These are phyloP conservation scores for Podaxis sp. DNA, from an alignment of 768 basidiomycete species.

Conservation along the genomic window DNA sequence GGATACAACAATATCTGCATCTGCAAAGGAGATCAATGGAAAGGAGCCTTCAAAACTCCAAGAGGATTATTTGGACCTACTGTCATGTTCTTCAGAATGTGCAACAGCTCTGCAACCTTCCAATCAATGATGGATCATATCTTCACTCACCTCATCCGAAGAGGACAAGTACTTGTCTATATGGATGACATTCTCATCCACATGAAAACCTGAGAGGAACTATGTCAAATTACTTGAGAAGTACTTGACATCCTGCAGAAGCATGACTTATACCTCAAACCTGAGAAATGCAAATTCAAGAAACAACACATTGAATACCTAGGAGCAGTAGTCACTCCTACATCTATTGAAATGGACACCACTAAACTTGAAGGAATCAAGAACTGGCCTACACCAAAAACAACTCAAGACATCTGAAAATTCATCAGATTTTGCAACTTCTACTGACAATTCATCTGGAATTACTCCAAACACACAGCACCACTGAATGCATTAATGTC, in stretches of 20 bases:
- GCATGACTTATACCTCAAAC: slow-evolving; percentile 33
- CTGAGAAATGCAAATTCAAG: slow-evolving; percentile 39
- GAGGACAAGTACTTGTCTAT: no score
- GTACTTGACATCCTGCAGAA: slow-evolving; percentile 19
- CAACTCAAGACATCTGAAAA: slow-evolving; percentile 29
- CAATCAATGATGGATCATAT: no score
- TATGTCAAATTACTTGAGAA: not conserved
- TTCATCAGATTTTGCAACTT: slow-evolving; percentile 44
- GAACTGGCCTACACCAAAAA: slow-evolving; percentile 32
- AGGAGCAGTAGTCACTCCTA: slow-evolving; percentile 28
- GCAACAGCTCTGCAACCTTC: no score
- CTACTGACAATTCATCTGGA: slow-evolving; percentile 31
- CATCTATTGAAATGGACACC: slow-evolving; percentile 31
- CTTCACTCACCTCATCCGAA: no score
- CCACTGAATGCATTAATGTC: not conserved
- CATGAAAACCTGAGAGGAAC: not conserved
- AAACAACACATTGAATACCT: slow-evolving; percentile 28
- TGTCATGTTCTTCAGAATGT: no score
- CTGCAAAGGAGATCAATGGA: no score
- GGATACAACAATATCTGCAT: no score
- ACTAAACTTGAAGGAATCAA: slow-evolving; percentile 31
- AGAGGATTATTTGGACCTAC: no score
- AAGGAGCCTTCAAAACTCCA: no score
- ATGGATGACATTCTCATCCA: not conserved
- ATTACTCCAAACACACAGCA: slow-evolving; percentile 23